These are phyloP conservation scores for Exophiala bonariae DNA, from an alignment of 2,329 filamentous ascomycete species.

Conservation along the genomic window DNA sequence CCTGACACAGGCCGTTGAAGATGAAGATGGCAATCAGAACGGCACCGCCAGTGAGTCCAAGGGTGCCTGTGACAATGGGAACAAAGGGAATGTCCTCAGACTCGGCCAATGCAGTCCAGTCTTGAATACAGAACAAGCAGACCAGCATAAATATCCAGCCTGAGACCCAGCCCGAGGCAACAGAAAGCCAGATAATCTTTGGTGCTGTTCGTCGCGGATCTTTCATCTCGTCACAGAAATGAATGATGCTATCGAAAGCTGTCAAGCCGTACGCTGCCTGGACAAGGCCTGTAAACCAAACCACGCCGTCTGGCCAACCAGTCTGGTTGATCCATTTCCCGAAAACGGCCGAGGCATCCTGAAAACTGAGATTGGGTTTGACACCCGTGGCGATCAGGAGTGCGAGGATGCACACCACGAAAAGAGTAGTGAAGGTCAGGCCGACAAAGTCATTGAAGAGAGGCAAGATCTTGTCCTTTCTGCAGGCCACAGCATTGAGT, in stretches of 20 bases:
- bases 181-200: conserved; percentile 53
- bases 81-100: conserved; percentile 46
- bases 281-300: conserved; percentile 60
- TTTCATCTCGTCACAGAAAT: conserved; percentile 60
- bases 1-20: conserved; percentile 57
- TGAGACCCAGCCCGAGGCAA: conserved; percentile 50
- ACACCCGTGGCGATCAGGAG: conserved; percentile 55
- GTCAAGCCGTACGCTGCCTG: conserved; percentile 59
- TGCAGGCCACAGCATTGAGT: conserved; percentile 55
- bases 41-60: conserved; percentile 44
- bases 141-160: conserved; percentile 56
- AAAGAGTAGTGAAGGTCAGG: conserved; percentile 53
- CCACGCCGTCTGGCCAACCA: conserved; percentile 56
- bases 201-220: conserved; percentile 53
- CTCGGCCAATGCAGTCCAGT: conserved; percentile 43
- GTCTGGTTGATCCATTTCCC: conserved; percentile 52
- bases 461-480: conserved; percentile 49
- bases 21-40: conserved; percentile 58
- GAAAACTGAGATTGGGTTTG: conserved; percentile 42
- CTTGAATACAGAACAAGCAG: conserved; percentile 53
- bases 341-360: conserved; percentile 55
- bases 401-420: conserved; percentile 53
- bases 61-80: conserved; percentile 47
- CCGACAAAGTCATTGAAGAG: conserved; percentile 60
- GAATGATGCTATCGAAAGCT: conserved; percentile 60